These are phyloP conservation scores for Xylaria flabelliformis DNA, from an alignment of 495 filamentous ascomycete genomes.

Conservation along the genomic window DNA sequence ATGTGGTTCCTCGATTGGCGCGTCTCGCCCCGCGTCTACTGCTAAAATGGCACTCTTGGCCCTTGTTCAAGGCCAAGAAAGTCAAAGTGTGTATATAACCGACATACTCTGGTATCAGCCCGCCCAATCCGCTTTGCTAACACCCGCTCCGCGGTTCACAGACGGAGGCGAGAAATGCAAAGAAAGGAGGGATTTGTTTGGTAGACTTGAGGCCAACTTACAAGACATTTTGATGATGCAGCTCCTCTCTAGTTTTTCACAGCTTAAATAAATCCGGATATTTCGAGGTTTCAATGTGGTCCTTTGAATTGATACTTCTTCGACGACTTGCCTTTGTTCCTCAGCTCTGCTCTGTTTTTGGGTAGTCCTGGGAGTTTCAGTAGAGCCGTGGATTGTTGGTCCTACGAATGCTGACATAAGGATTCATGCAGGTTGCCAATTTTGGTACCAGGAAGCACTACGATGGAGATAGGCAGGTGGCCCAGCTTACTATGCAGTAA, in stretches of 20 bases:
- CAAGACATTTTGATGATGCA: slow-evolving; percentile 36
- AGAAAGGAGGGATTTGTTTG: neutral
- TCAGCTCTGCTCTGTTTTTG: neutral
- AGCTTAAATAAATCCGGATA: neutral
- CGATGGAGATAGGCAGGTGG: neutral
- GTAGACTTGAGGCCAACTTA: slow-evolving; percentile 26
- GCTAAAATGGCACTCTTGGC: neutral
- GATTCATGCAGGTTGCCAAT: neutral
- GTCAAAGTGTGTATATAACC: neutral
- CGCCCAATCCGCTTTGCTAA: neutral
- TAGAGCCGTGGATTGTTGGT: slow-evolving; percentile 3
- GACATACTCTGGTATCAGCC: neutral
- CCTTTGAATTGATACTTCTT: neutral
- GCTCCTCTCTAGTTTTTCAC: neutral
- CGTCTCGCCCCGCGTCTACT: neutral
- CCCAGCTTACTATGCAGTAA: slow-evolving; percentile 3
- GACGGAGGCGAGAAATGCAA: neutral
- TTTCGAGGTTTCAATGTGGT: neutral
- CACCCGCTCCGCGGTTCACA: neutral
- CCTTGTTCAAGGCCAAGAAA: neutral
- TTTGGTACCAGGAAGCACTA: neutral
- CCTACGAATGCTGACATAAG: slow-evolving; percentile 24
- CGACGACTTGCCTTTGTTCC: neutral
- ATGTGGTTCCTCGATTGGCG: too few species aligned
- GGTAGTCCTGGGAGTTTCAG: slow-evolving; percentile 1